Evolutionary conservation across 116 monocot species (phyloP).

Genomic region (Phalaenopsis hybrid): DNA sequence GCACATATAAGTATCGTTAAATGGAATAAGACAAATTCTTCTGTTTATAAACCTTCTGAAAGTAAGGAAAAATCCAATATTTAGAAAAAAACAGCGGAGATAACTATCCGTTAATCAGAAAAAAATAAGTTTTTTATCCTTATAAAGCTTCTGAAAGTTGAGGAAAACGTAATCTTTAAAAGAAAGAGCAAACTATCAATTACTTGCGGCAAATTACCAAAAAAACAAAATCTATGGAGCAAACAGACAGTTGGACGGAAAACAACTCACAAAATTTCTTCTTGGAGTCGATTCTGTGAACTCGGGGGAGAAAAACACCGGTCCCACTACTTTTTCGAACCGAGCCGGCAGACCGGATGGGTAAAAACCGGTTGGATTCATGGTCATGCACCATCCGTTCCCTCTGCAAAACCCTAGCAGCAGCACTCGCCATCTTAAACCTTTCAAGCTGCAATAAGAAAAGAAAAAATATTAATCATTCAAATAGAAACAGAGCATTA

Average conservation of each 20-base stretch:
- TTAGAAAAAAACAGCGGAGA: neutral
- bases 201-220: no score
- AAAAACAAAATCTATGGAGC: no score
- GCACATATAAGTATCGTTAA: neutral
- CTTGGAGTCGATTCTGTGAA: neutral
- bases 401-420: slow-evolving; percentile 14
- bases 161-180: no score
- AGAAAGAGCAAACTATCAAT: no score
- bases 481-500: neutral
- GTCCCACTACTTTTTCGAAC: slow-evolving; percentile 23
- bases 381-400: neutral
- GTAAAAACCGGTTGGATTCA: slow-evolving; percentile 5
- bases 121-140: neutral
- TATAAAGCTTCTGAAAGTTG: no score
- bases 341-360: slow-evolving; percentile 11
- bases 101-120: neutral
- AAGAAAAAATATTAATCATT: neutral
- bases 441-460: slow-evolving; percentile 2
- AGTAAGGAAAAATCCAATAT: neutral
- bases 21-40: neutral
- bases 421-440: slow-evolving; percentile 7
- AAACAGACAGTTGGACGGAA: no score
- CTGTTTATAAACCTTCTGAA: neutral
- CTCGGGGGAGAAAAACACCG: slow-evolving; percentile 48
- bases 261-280: slow-evolving; percentile 17